phyloP scores from a whole-genome alignment of 805 yeast genomes.

The Metschnikowia bowlesiae region DNA sequence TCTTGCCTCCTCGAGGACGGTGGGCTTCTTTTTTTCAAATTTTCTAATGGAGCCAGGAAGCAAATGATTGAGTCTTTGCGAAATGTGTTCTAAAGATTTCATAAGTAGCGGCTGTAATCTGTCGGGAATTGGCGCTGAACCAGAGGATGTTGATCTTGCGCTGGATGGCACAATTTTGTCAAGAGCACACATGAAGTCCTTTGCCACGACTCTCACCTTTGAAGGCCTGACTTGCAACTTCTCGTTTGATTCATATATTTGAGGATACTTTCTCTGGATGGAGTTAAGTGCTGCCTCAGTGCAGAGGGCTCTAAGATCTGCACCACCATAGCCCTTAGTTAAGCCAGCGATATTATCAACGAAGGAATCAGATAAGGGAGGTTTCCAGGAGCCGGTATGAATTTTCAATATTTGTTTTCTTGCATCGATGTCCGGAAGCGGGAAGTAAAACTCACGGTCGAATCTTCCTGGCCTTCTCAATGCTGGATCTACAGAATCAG shows the following conservation, averaged over 20 bases:
- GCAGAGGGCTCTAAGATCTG: conserved; percentile 89
- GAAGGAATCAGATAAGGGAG: conserved; percentile 58
- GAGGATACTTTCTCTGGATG: conserved; percentile 90
- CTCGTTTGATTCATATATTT: conserved; percentile 72
- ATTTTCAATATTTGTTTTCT: conserved; percentile 75
- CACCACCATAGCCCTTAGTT: conserved; percentile 98
- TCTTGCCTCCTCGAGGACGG: conserved; percentile 66
- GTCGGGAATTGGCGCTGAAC: conserved; percentile 76
- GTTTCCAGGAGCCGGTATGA: conserved; percentile 87
- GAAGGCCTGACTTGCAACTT: conserved; percentile 71
- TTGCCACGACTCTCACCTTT: conserved; percentile 66
- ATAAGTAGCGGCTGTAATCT: conserved; percentile 61
- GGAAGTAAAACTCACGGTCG: conserved; percentile 94
- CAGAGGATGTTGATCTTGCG: conserved; percentile 72
- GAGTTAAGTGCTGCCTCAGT: conserved; percentile 93
- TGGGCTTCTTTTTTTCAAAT: conserved; percentile 39
- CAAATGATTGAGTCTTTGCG: conserved; percentile 46
- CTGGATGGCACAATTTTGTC: conserved; percentile 90
- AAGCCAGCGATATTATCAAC: conserved; percentile 63
- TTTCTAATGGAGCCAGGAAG: conserved; percentile 50
- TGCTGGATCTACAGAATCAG: conserved; percentile 98
- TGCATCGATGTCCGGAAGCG: conserved; percentile 79
- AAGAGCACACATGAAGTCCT: conserved; percentile 81
- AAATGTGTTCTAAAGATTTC: conserved; percentile 45
- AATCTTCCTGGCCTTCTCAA: conserved; percentile 95